Base-by-base conservation (phyloP, 2,329 filamentous ascomycete genomes). In the Epichloe sp. region DNA sequence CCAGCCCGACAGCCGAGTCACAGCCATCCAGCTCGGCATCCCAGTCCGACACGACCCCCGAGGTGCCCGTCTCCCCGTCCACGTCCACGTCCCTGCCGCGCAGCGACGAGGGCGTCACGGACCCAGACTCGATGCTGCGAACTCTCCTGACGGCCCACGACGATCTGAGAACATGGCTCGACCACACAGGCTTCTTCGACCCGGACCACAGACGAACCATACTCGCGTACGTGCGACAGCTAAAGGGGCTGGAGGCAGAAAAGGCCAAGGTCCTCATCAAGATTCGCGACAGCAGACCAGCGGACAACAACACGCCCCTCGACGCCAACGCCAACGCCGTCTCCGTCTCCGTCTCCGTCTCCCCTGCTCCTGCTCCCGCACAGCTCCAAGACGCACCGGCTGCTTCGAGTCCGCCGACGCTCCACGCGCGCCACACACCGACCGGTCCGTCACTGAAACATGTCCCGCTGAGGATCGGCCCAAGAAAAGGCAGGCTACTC, bases 161-260 rank as follows among this genome's bases (percentile, higher is more conserved):
- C 7, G 59, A 62, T 10, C 41, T 63, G 26, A 43, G 37, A n/a
- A 51, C 58, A 14, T 63, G 60, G 61, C 53, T 63, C 14, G 47
- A 59, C n/a, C 50, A 61, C 26, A 62, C 61, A 2, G 47, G 59
- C 17, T 63, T 52, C 49, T 60, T 59, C 45, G 55, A 63, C 43
- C 2, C 40, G 11, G 44, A 47, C 4, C 49, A 59, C 36, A 57
- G 60, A 17, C 50, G 45, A 4, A 53, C 49, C 10, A 49, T 56
- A 1, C 52, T 63, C 34, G 31, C 50, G 4, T 37, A 47, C 3
- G 41, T 59, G 38, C 51, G 54, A 34, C 54, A 55, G 34, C 54
- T 61, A 3, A 49, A 49, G 12, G 46, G 41, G 8, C 50, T 61
- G 15, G 57, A 62, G 8, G 53, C 54, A 12, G 56, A 60, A 48